Conservation (phyloP, 2,329 filamentous ascomycete genomes). For the Ploettnerulaceae sp. region DNA sequence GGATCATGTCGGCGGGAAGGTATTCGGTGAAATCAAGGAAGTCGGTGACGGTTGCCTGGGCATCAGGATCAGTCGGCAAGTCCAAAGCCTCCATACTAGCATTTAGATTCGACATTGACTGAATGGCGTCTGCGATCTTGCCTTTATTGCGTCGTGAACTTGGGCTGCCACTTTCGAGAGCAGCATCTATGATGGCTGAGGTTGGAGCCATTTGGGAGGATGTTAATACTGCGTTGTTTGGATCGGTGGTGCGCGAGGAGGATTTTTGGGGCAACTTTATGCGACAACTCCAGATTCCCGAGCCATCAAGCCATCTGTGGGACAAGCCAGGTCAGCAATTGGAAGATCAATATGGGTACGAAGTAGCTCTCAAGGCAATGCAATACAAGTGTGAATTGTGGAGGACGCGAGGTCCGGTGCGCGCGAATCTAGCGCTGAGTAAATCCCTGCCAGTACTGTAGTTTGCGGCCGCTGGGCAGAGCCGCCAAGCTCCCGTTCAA, state of each 20-base stretch:
- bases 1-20: conserved; percentile 60
- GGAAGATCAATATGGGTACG: neutral
- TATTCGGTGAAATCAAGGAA: conserved; percentile 62
- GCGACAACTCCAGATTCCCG: conserved; percentile 32
- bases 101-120: conserved; percentile 31
- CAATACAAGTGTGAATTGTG: conserved; percentile 4
- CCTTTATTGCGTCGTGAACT: conserved; percentile 29
- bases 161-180: conserved; percentile 27
- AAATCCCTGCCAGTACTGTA: conserved; percentile 2
- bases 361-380: no score
- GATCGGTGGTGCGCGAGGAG: conserved; percentile 9
- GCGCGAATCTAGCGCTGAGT: conserved; percentile 6
- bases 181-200: conserved; percentile 24
- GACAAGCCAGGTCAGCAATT: conserved; percentile 15
- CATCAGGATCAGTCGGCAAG: conserved; percentile 53
- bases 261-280: conserved; percentile 29
- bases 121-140: conserved; percentile 32
- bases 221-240: neutral
- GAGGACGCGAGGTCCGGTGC: conserved; percentile 2
- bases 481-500: neutral
- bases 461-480: conserved; percentile 6
- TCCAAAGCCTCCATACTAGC: conserved; percentile 30
- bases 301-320: conserved; percentile 32
- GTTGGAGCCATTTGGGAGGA: conserved; percentile 20
- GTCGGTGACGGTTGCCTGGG: conserved; percentile 64